Base-by-base conservation (phyloP, 441 rosid genomes). In the Gossypium laxum region DNA sequence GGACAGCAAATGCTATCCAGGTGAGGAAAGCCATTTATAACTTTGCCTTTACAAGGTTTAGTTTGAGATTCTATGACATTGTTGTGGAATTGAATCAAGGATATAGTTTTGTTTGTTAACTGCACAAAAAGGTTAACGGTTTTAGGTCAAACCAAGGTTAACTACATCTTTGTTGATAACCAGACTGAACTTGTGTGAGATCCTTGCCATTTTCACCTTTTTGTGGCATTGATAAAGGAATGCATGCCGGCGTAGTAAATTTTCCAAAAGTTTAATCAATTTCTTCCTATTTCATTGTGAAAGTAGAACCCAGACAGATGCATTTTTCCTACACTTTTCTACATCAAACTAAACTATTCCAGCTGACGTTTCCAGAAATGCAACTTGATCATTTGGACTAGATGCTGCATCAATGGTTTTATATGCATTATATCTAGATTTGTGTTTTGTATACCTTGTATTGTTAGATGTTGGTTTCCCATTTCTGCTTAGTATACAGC, bases 1-100 rank as follows among this genome's bases (percentile, higher is more conserved):
- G 75, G 65, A 76, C 97, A 67, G 90, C 91, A 59, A 86, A 87
- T 74, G 88, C 88, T 56, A 88, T 94, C 75, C 98, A 94, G 95
- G 97, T 89, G 73, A 85, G 85, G 38, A 43, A 65, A 48, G 48
- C 47, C 70, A 65, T 17, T 12, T 48, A 50, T 48, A 22, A 50
- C 28, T 57, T 67, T 67, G 5, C 0, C 14, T 48, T 19, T 48
- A 66, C 22, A 14, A 65, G 28, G 43, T 8, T 7, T 21, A 48
- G 43, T 43, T 62, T 11, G 58, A 19, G 47, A 60, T 57, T 58
- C 22, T 14, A 57, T 45, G 54, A 26, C 67, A 28, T 50, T 21
- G 22, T 41, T 14, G 5, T 32, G 48, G 18, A 32, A 5, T 19
- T 51, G 75, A 61, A 51, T 60, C 69, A 61, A 45, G 43, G 32